Base-by-base conservation (phyloP, 768 basidiomycete genomes). In the Xerocomellus amylosporus region DNA sequence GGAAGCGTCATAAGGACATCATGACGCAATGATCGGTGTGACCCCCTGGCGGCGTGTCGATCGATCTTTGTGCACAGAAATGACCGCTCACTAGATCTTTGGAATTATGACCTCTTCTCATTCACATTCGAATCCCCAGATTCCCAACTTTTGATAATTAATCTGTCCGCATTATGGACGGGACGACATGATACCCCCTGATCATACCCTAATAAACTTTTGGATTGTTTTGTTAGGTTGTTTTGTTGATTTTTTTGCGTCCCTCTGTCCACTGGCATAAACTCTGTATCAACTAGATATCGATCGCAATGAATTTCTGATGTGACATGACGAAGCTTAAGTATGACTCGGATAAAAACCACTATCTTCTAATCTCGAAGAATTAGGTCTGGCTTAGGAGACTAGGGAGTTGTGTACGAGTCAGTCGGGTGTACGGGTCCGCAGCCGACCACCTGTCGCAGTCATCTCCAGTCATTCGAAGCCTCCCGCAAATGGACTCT, bases 1-100 rank as follows among this genome's bases (percentile, higher is more conserved):
- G 5, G 59, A 72, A 70, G 41, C 68, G 69, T 55, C 69, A 70
- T 26, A 66, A 64, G 45, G 59, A 59, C 20, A 39, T 64, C 15
- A 5, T 30, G 49, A 52, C 19, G 30, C 38, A 39, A 37, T 59
- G 62, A 67, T 61, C 53, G 49, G 41, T 48, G 31, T 36, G 36
- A 47, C 51, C 46, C 53, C 48, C n/a, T 54, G 31, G 37, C 22
- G 42, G 37, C 58, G 53, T 60, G 55, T 40, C 55, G 63, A 64
- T 67, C 67, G 64, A 67, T 64, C 60, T 41, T n/a, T 31, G 39
- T 10, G 34, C 53, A 43, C 46, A 10, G 48, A 53, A 46, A 59
- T 26, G 37, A 36, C 28, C 43, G 37, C 39, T 42, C 20, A 20
- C 30, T 43, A 43, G 40, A 46, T 39, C 48, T 44, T 50, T 26